Base-by-base conservation (phyloP, 176 grass and related monocot genomes). In the Typha latifolia region DNA sequence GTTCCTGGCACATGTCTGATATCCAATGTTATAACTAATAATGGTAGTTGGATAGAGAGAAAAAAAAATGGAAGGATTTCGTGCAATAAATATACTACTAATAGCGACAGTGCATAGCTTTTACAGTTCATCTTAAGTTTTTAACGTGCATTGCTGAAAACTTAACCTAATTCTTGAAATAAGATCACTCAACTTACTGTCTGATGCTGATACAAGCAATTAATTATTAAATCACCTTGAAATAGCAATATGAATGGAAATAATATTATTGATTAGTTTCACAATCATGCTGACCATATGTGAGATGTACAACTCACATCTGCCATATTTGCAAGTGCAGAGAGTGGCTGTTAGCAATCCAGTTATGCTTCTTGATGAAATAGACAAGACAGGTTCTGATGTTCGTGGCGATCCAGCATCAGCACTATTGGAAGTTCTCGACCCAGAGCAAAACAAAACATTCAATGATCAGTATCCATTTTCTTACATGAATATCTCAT, bases 391-490 rank as follows among this genome's bases (percentile, higher is more conserved):
- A 47, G 94, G 94, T 81, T 99, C 94, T 69, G 94, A 99, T 77
- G 86, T 93, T 64, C 88, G 89, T 71, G 94, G 94, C 8, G 94
- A 99, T 75, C 94, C 94, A 57, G 89, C 94, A 81, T 99, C 94
- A 70, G 94, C 94, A 47, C 84, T 99, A 32, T 76, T 99, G 64
- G 94, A 99, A 93, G 94, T 99, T 85, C 94, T 99, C 68, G 94
- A 99, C 47, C 94, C 94, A 47, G 89, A 99, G 64, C 94, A 93
- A 67, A 99, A 99, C 51, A 87, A 81, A 71, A 76, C 89, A 31
- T 99, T 99, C 81, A 99, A 85, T 70, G 94, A 99, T 67, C 94
- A 99, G 94, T 99, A 93, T 93, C 85, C 85, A 86, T 86, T 80
- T 62, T 20, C 63, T 78, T 85, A 74, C 22, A n/a, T 57, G 53